Evolutionary conservation across 805 yeast species (phyloP), one percentile per base, ranked within the genome.

Genomic region (Candida fluviatilis): DNA sequence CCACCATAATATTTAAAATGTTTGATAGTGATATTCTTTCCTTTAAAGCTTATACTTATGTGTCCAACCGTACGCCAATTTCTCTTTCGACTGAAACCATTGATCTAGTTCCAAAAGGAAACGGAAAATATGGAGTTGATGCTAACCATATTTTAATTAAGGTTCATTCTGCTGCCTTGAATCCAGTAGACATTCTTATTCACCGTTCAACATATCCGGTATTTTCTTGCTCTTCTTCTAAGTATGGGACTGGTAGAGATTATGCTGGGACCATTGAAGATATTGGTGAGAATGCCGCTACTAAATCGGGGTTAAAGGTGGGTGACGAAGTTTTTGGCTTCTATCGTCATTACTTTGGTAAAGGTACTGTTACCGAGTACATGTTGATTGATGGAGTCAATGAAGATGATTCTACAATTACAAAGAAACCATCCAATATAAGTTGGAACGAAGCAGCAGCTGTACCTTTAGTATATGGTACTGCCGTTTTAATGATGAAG

Each of bases 401-500:
- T 2, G 58, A 71, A 0, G 15, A 11, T 8, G 36, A 37, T 15
- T 28, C 26, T 30, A 21, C 29, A 3, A 38, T 48, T 33, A 27
- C 36, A 12, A 40, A 31, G n/a, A 82, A 87, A 12, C 66, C 69
- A 2, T 54, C 56, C 4, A 64, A 62, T 18, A 42, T 84, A 33
- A 48, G 73, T 2, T 56, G 66, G 39, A 73, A 62, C 26, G 75
- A 79, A 48, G 87, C 90, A 35, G 83, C 84, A 2, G 73, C 86
- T 1, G 73, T 75, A 60, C 84, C 87, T 0, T 58, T 82, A 46
- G 81, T 77, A 0, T 76, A 73, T 46, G 76, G 78, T 14, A 82
- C 95, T 3, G 90, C 91, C 0, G 69, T 52, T 46, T 54, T 64
- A 35, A 52, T 69, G 35, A 54, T 73, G 21, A 52, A 54, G 6